Evolutionary conservation across 1,139 yeast genomes (phyloP).

Genomic region (Taiozyma sp.): DNA sequence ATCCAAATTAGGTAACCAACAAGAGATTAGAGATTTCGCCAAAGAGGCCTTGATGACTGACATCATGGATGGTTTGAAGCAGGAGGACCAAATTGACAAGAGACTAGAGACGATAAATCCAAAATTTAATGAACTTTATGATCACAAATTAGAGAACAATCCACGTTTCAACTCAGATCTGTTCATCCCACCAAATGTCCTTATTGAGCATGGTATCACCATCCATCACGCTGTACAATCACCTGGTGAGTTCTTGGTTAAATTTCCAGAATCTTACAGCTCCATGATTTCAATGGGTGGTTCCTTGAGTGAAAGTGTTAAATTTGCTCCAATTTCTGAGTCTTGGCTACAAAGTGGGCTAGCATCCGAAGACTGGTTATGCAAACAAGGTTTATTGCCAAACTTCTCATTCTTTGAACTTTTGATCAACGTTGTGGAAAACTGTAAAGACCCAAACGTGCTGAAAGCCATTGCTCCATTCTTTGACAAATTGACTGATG

Average conservation of each 20-base stretch:
- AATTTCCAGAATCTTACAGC: slow-evolving; percentile 51
- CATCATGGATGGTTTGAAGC: slow-evolving; percentile 14
- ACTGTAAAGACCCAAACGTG: slow-evolving; percentile 33
- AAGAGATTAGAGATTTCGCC: slow-evolving; percentile 16
- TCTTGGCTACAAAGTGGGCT: slow-evolving; percentile 51
- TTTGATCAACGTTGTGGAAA: slow-evolving; percentile 41
- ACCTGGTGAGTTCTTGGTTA: slow-evolving; percentile 58
- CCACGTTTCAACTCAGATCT: slow-evolving; percentile 20
- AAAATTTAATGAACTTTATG: slow-evolving; percentile 14
- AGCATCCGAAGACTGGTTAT: slow-evolving; percentile 51
- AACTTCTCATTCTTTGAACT: slow-evolving; percentile 42
- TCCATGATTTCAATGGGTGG: slow-evolving; percentile 50
- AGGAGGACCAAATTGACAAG: slow-evolving; percentile 10
- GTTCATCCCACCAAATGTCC: slow-evolving; percentile 41
- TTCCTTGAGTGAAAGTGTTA: slow-evolving; percentile 49
- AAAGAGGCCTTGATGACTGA: slow-evolving; percentile 21
- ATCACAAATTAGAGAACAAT: slow-evolving; percentile 5
- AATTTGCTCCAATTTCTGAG: slow-evolving; percentile 43
- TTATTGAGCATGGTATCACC: slow-evolving; percentile 44
- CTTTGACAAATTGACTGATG: slow-evolving; percentile 29
- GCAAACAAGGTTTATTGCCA: slow-evolving; percentile 45
- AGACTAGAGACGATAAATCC: slow-evolving; percentile 14
- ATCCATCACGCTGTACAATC: slow-evolving; percentile 45
- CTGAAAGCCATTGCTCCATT: slow-evolving; percentile 30
- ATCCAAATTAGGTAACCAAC: slow-evolving; percentile 6